phyloP scores from a whole-genome alignment of 2,329 filamentous ascomycete genomes.

The Westerdykella sp. region DNA sequence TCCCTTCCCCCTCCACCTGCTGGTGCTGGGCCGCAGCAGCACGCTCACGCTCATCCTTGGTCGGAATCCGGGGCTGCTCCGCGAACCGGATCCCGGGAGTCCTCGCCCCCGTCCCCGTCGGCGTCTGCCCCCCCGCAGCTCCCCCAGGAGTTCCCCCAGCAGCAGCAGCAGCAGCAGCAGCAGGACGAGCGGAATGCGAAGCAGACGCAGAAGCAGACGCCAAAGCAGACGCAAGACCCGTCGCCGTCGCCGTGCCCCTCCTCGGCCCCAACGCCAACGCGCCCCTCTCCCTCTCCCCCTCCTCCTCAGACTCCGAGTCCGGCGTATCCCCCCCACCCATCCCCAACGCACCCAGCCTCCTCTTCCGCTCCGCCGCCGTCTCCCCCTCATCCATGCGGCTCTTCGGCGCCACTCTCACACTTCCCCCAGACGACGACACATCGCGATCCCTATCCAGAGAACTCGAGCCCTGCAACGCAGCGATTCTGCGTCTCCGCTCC shows the following conservation, averaged over 20 bases:
- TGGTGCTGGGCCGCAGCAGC: slow-evolving; percentile 20
- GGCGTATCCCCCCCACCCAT: slow-evolving; percentile 33
- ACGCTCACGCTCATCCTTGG: slow-evolving; percentile 28
- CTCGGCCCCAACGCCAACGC: slow-evolving; percentile 27
- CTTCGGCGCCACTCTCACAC: slow-evolving; percentile 11
- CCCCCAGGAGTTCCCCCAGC: too few relatives aligned
- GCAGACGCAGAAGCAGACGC: not conserved
- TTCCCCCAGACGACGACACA: slow-evolving; percentile 3
- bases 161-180: not conserved
- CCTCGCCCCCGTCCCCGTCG: too few relatives aligned
- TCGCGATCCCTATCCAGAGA: slow-evolving; percentile 3
- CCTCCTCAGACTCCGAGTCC: slow-evolving; percentile 28
- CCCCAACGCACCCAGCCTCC: slow-evolving; percentile 68
- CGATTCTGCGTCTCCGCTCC: slow-evolving; percentile 14
- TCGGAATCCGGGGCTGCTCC: slow-evolving; percentile 39
- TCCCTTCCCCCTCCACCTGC: slow-evolving; percentile 14
- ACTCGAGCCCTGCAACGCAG: slow-evolving; percentile 9
- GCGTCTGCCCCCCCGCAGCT: too few relatives aligned
- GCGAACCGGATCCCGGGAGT: slow-evolving; percentile 56
- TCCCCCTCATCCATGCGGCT: slow-evolving; percentile 48
- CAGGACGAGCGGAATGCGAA: not conserved
- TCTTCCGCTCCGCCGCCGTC: slow-evolving; percentile 66
- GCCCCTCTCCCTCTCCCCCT: slow-evolving; percentile 32
- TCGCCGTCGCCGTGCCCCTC: too few relatives aligned
- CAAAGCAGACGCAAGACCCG: slow-evolving; percentile 8